Evolutionary conservation across 495 filamentous ascomycete species (phyloP), one percentile per base, ranked within the genome.

Genomic region (Penicillium fimorum): DNA sequence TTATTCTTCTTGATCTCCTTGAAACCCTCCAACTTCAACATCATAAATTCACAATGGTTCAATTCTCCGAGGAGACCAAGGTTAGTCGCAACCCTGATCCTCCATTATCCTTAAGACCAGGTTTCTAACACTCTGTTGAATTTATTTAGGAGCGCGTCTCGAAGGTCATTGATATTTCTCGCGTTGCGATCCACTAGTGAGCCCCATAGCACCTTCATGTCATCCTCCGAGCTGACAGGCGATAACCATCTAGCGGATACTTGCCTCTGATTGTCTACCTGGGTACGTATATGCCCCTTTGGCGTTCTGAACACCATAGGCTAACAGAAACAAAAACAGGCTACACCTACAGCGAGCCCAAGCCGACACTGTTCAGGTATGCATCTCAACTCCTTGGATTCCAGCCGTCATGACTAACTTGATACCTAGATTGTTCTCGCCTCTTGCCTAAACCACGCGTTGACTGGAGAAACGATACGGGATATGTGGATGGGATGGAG

Each of bases 11-110:
- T 50, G 10, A 18, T 48, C 22, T 49, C 5, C 15, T 17, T 20
- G 3, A 12, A 40, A 38, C 35, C 35, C 0, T 48, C 2, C 24
- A 43, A 20, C 6, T 32, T 33, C 30, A 33, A 24, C 56, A 11
- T 51, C 24, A 18, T 29, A 43, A 8, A 37, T 15, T 49, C 49
- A 50, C 50, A 52, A 91, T 88, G 82, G 89, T 94, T 67, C 85
- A 91, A 75, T 87, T 97, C 60, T 98, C 94, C 35, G 94, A 98
- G 71, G 94, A 98, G 76, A 90, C 91, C 61, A 97, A 96, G 87
- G 92, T 96, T 67, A 55, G 62, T 44, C 22, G 71, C 53, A 38
- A 24, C n/a, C 27, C 33, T 13, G 13, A 29, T 33, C 20, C 3
- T 40, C n/a, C 12, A 29, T 33, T 17, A 5, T 35, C 12, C n/a